These are phyloP conservation scores for Grigorovia yakushimaensis DNA, from an alignment of 805 yeast species.

Conservation along the genomic window DNA sequence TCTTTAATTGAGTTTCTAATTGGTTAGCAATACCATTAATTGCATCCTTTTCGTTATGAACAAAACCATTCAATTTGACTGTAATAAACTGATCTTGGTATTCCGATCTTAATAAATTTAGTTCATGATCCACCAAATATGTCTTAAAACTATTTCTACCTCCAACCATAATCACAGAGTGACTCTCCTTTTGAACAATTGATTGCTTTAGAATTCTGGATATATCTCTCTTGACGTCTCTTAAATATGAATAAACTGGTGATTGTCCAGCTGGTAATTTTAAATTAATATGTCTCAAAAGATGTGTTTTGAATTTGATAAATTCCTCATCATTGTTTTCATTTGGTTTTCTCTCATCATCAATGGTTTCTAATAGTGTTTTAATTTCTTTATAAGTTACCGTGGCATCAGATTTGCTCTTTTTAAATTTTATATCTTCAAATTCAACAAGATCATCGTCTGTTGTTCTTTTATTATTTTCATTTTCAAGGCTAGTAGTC, in stretches of 20 bases:
- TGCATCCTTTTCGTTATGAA: constrained; percentile 69
- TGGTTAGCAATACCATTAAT: constrained; percentile 81
- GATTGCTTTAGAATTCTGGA: constrained; percentile 54
- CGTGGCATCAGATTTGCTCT: background rate
- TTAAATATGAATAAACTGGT: constrained; percentile 14
- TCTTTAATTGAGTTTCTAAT: constrained; percentile 42
- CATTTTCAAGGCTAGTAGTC: background rate
- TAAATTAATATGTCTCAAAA: constrained; percentile 17
- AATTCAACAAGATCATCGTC: background rate
- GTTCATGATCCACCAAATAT: constrained; percentile 46
- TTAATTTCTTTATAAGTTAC: background rate
- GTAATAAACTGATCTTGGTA: constrained; percentile 46
- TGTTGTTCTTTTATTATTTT: background rate
- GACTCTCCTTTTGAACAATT: constrained; percentile 60
- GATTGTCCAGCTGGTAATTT: constrained; percentile 15
- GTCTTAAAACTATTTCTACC: constrained; percentile 75
- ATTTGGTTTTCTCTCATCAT: background rate
- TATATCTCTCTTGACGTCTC: constrained; percentile 34
- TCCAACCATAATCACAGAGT: constrained; percentile 72
- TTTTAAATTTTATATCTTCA: background rate
- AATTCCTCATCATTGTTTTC: constrained; percentile 2
- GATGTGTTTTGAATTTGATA: constrained; percentile 11
- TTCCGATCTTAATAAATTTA: constrained; percentile 34
- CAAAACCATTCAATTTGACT: constrained; percentile 57
- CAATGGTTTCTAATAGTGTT: background rate